Conservation (phyloP, 306 rosid species). For the Vicia sativa region DNA sequence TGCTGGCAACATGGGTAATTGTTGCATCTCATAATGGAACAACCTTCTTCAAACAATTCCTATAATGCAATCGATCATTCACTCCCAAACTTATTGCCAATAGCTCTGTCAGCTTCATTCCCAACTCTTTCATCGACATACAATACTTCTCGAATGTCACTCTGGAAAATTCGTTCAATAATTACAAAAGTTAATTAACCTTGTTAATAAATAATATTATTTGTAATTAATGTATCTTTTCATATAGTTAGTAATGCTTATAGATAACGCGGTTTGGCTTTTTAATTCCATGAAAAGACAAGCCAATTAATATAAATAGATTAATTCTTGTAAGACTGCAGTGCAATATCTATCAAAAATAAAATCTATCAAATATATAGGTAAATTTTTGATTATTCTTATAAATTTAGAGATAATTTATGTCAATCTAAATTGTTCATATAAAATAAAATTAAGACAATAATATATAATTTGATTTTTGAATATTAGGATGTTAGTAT, state of each 20-base stretch:
- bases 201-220: neutral
- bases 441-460: too few species aligned
- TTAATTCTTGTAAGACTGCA: neutral
- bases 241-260: neutral
- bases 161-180: slow-evolving; percentile 19
- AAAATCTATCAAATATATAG: too few species aligned
- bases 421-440: too few species aligned
- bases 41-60: slow-evolving; percentile 58
- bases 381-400: too few species aligned
- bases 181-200: neutral
- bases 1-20: slow-evolving; percentile 64
- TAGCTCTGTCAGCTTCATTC: slow-evolving; percentile 56
- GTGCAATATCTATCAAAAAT: neutral
- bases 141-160: slow-evolving; percentile 63
- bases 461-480: too few species aligned
- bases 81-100: slow-evolving; percentile 76
- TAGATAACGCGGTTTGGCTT: slow-evolving; percentile 11
- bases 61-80: slow-evolving; percentile 49
- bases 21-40: slow-evolving; percentile 76
- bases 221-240: neutral
- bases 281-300: slow-evolving; percentile 18
- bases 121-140: slow-evolving; percentile 58
- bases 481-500: too few species aligned
- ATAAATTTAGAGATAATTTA: too few species aligned
- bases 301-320: neutral